Evolutionary conservation across 805 yeast genomes (phyloP).

Genomic region (Lipomyces spencermartinsiae): DNA sequence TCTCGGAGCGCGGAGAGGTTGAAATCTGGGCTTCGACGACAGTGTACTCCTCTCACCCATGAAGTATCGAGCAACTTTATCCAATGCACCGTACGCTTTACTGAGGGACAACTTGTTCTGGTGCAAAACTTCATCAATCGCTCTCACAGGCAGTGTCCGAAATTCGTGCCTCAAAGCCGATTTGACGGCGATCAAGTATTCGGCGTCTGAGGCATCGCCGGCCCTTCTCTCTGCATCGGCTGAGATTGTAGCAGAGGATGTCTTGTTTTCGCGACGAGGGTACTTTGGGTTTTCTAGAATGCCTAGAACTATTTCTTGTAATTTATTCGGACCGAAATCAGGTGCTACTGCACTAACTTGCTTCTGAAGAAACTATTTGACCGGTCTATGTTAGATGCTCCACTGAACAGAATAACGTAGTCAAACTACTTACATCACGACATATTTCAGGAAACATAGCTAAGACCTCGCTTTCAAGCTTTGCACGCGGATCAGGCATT

Average conservation of each 20-base stretch:
- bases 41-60: not conserved
- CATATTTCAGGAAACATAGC: not conserved
- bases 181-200: not conserved
- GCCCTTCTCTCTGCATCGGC: not conserved
- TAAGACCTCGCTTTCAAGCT: not conserved
- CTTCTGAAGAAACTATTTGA: not conserved
- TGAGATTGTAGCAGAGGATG: not conserved
- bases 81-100: not conserved
- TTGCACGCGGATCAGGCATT: not conserved
- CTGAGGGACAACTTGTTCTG: not conserved
- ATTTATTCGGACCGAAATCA: not conserved
- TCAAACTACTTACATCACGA: not conserved
- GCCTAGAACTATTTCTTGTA: not conserved
- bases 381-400: not conserved
- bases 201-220: not conserved
- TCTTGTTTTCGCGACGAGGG: not conserved
- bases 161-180: not conserved
- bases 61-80: not conserved
- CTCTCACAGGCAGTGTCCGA: not conserved
- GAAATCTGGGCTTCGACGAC: not conserved
- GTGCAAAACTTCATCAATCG: not conserved
- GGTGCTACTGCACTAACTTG: not conserved
- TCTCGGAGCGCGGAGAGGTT: not conserved
- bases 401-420: not conserved
- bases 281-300: constrained; percentile 1